phyloP scores from a whole-genome alignment of 2,329 filamentous ascomycete genomes.

The Stagonosporopsis tanaceti region DNA sequence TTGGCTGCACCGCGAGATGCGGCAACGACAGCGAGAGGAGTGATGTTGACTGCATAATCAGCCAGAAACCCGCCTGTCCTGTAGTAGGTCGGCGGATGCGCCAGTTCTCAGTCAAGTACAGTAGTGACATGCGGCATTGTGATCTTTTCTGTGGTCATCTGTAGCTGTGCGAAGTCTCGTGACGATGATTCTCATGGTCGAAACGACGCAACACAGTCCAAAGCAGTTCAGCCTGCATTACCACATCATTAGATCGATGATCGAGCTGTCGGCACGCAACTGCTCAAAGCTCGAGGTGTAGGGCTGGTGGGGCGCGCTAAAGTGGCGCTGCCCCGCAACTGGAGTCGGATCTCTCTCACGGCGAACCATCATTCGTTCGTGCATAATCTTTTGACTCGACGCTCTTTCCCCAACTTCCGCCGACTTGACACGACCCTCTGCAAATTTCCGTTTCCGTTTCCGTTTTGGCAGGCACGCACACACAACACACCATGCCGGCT shows the following conservation, averaged over 20 bases:
- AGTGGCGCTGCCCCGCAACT: slow-evolving; percentile 11
- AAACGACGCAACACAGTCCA: neutral
- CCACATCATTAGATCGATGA: slow-evolving; percentile 1
- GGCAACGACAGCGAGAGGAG: too few relatives aligned
- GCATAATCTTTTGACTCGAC: slow-evolving; percentile 21
- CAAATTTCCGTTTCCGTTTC: neutral
- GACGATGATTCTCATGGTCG: neutral
- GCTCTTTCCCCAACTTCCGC: neutral
- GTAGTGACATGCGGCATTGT: neutral
- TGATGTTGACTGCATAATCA: too few relatives aligned
- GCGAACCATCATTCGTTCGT: slow-evolving; percentile 20
- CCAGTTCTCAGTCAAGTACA: neutral
- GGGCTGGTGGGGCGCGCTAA: slow-evolving; percentile 15
- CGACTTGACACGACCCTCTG: neutral
- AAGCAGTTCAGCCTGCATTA: neutral
- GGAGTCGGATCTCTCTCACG: slow-evolving; percentile 10
- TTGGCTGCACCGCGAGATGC: neutral
- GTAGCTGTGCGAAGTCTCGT: neutral
- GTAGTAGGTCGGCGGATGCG: neutral
- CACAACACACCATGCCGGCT: slow-evolving; percentile 17
- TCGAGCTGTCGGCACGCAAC: neutral
- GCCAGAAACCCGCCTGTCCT: neutral
- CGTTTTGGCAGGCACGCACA: neutral
- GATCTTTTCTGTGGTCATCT: neutral
- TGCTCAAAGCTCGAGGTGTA: slow-evolving; percentile 22